These are phyloP conservation scores for Boletus reticuloceps DNA, from an alignment of 768 basidiomycete genomes.

Conservation along the genomic window DNA sequence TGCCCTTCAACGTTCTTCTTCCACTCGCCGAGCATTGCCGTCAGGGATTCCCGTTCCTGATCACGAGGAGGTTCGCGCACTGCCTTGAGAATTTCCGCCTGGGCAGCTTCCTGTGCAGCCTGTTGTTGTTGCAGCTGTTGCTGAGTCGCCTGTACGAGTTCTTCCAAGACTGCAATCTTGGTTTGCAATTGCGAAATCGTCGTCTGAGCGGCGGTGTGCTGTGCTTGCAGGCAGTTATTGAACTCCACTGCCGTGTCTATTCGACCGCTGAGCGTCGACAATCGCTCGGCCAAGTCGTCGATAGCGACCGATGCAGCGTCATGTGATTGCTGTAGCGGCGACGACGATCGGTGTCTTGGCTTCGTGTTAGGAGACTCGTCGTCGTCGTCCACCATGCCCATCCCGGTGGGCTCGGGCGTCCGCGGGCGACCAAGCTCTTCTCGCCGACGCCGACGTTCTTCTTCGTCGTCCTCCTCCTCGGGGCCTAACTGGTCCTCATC, in stretches of 20 bases:
- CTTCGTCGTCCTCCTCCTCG: slow-evolving; percentile 44
- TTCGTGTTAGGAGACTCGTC: slow-evolving; percentile 33
- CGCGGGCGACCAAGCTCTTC: slow-evolving; percentile 67
- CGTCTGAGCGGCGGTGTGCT: slow-evolving; percentile 74
- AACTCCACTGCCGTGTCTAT: slow-evolving; percentile 74
- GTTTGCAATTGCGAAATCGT: slow-evolving; percentile 67
- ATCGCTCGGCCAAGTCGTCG: slow-evolving; percentile 58
- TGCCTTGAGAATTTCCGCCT: slow-evolving; percentile 31
- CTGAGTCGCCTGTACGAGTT: slow-evolving; percentile 52
- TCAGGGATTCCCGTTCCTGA: slow-evolving; percentile 48
- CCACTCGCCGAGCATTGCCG: slow-evolving; percentile 64
- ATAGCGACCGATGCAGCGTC: slow-evolving; percentile 36
- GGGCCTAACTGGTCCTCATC: slow-evolving; percentile 55
- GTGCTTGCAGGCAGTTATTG: slow-evolving; percentile 68
- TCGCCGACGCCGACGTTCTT: slow-evolving; percentile 43
- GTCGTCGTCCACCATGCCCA: slow-evolving; percentile 49
- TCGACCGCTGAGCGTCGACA: slow-evolving; percentile 63
- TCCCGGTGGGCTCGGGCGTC: slow-evolving; percentile 76
- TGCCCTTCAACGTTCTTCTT: slow-evolving; percentile 75
- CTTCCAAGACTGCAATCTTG: slow-evolving; percentile 70
- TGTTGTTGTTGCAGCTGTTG: slow-evolving; percentile 38
- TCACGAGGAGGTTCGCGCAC: slow-evolving; percentile 34
- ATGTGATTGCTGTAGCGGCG: slow-evolving; percentile 17
- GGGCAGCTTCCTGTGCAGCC: slow-evolving; percentile 35
- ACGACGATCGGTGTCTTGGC: slow-evolving; percentile 15